A percentile compares a stretch with the other conserved stretches of the same genome.
Conservation (phyloP, 345 rosid species). For the Aethionema arabicum region DNA sequence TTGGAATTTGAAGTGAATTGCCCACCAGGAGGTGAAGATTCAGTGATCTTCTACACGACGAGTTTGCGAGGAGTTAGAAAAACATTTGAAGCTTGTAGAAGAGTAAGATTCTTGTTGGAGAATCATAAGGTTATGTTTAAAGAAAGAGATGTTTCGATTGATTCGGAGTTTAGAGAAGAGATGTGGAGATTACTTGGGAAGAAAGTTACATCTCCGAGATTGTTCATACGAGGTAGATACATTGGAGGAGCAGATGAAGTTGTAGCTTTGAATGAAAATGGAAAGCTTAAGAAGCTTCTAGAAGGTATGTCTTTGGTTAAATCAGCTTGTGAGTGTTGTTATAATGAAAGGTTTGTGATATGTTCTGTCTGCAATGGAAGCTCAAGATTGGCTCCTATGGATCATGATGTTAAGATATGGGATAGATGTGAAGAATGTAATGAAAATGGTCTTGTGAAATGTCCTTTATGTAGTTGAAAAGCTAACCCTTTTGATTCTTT, state of each 20-base stretch:
- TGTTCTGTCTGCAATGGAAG: conserved; percentile 80
- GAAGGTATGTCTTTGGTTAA: conserved; percentile 28
- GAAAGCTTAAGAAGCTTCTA: conserved; percentile 75
- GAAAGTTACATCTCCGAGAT: conserved; percentile 67
- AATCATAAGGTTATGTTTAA: conserved; percentile 52
- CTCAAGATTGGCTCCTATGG: conserved; percentile 40
- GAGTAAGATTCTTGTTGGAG: conserved; percentile 56
- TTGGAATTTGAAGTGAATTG: conserved; percentile 52
- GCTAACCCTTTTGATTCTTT: not conserved
- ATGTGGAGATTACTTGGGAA: conserved; percentile 58
- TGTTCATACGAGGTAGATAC: conserved; percentile 73
- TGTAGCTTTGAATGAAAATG: conserved; percentile 65
- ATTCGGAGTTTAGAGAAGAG: conserved; percentile 73
- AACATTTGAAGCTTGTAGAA: conserved; percentile 75
- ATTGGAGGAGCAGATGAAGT: conserved; percentile 91
- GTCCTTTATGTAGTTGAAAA: conserved; percentile 50
- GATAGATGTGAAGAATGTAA: conserved; percentile 68
- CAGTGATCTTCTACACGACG: conserved; percentile 75
- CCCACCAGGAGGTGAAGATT: conserved; percentile 67
- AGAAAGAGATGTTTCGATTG: conserved; percentile 82
- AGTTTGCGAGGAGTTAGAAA: conserved; percentile 74
- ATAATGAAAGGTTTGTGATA: conserved; percentile 56
- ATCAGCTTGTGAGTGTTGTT: conserved; percentile 53
- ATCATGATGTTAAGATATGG: conserved; percentile 29
- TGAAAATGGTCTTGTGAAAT: conserved; percentile 78